Evolutionary conservation across 2,329 filamentous ascomycete species (phyloP).

Genomic region (Cercospora zeina): DNA sequence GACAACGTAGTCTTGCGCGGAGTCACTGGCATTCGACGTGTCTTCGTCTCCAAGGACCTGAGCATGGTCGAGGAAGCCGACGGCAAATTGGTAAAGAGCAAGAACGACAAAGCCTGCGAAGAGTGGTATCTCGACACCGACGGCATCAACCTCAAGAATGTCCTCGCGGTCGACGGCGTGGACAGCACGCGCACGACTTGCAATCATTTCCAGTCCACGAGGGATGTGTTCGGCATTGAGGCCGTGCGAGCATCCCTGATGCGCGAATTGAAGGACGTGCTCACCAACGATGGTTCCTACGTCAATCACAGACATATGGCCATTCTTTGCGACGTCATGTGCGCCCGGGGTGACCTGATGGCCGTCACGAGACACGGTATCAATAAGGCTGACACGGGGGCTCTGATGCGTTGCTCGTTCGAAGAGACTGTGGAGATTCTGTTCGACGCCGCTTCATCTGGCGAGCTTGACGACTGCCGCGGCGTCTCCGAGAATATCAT

Average conservation of each 20-base stretch:
- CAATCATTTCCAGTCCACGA: constrained; percentile 93
- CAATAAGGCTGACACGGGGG: constrained; percentile 95
- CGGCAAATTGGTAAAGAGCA: constrained; percentile 72
- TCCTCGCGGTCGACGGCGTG: constrained; percentile 83
- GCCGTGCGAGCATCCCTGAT: constrained; percentile 84
- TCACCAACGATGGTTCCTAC: constrained; percentile 98
- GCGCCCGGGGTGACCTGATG: constrained; percentile 87
- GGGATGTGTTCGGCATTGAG: constrained; percentile 94
- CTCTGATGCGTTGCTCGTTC: constrained; percentile 98
- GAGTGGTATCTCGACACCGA: constrained; percentile 97
- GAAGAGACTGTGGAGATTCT: constrained; percentile 99
- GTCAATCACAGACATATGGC: constrained; percentile 98
- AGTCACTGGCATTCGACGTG: constrained; percentile 82
- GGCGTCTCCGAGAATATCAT: constrained; percentile 99
- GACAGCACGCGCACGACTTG: constrained; percentile 84
- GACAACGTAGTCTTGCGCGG: constrained; percentile 89
- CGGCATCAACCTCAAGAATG: constrained; percentile 80
- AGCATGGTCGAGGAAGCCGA: constrained; percentile 67
- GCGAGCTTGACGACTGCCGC: constrained; percentile 94
- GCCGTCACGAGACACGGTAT: constrained; percentile 98
- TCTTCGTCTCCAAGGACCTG: constrained; percentile 84
- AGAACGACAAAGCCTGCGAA: constrained; percentile 71
- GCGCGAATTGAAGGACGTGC: constrained; percentile 83
- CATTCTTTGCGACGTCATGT: constrained; percentile 96
- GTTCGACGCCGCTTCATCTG: constrained; percentile 88